Percentiles rank a stretch among this genome's conserved stretches.
Evolutionary conservation across 2,329 filamentous ascomycete genomes (phyloP).

Genomic region (Microsporum canis): DNA sequence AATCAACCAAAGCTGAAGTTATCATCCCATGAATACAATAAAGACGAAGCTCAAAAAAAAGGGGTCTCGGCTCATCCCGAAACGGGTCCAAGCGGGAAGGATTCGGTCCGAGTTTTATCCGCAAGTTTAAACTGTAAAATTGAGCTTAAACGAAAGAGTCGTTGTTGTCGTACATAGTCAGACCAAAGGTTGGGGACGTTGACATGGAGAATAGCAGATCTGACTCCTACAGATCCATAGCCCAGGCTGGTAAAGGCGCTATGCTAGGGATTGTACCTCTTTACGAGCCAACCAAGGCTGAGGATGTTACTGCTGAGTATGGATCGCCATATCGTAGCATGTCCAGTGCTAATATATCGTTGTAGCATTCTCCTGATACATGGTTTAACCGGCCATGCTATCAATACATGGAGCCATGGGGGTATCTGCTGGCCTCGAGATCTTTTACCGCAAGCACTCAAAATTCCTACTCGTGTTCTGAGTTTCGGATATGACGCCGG

Average conservation of each 20-base stretch:
- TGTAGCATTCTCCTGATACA: slow-evolving; percentile 4
- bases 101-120: not conserved
- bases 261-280: not conserved
- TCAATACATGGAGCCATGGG: slow-evolving; percentile 4
- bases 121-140: not conserved
- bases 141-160: not conserved
- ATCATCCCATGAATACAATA: too few species aligned
- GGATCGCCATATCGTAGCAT: not conserved
- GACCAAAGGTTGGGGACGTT: not conserved
- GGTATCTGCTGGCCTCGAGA: slow-evolving; percentile 6
- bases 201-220: not conserved
- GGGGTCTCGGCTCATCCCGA: not conserved
- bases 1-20: too few species aligned
- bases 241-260: not conserved
- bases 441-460: not conserved
- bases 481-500: slow-evolving; percentile 2
- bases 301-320: not conserved
- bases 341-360: not conserved
- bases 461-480: not conserved
- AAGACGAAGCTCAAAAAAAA: not conserved
- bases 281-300: not conserved
- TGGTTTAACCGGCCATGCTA: not conserved
- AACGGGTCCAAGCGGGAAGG: not conserved
- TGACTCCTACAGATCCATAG: not conserved
- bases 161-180: not conserved